Evolutionary conservation across 352 stramenopile species (phyloP).

Genomic region (Peronospora farinosa): DNA sequence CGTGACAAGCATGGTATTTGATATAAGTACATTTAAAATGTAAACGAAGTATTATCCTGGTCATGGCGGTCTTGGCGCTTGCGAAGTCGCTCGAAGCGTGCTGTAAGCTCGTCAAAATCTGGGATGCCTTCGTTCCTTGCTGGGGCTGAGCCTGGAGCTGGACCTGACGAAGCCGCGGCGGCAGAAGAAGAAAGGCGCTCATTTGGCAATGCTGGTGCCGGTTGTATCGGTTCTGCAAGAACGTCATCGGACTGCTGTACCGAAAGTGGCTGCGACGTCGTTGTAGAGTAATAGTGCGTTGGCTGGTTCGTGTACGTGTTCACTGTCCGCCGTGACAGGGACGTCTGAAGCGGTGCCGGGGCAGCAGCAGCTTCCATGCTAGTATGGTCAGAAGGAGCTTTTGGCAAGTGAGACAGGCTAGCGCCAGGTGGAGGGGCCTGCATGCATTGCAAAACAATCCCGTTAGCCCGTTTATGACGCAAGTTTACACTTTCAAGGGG

Average conservation of each 20-base stretch:
- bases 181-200: constrained; percentile 10
- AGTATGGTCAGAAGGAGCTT: constrained; percentile 26
- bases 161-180: constrained; percentile 4
- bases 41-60: constrained; percentile 51
- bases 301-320: constrained; percentile 36
- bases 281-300: constrained; percentile 30
- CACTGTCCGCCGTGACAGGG: constrained; percentile 34
- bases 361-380: constrained; percentile 11
- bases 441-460: constrained; percentile 2
- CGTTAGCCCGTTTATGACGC: neutral
- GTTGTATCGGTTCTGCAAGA: constrained; percentile 5
- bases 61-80: constrained; percentile 61
- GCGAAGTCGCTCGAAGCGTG: constrained; percentile 87
- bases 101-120: constrained; percentile 91
- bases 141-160: neutral
- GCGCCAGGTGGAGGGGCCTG: constrained; percentile 43
- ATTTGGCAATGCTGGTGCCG: constrained; percentile 9
- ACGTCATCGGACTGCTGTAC: constrained; percentile 14
- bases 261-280: constrained; percentile 7
- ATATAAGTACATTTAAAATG: constrained; percentile 37
- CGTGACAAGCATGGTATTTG: neutral
- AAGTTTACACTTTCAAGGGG: no score
- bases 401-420: constrained; percentile 41
- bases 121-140: constrained; percentile 42
- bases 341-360: constrained; percentile 15